Evolutionary conservation across 2,329 filamentous ascomycete genomes (phyloP).

Genomic region (Ophiostoma pallidulum): DNA sequence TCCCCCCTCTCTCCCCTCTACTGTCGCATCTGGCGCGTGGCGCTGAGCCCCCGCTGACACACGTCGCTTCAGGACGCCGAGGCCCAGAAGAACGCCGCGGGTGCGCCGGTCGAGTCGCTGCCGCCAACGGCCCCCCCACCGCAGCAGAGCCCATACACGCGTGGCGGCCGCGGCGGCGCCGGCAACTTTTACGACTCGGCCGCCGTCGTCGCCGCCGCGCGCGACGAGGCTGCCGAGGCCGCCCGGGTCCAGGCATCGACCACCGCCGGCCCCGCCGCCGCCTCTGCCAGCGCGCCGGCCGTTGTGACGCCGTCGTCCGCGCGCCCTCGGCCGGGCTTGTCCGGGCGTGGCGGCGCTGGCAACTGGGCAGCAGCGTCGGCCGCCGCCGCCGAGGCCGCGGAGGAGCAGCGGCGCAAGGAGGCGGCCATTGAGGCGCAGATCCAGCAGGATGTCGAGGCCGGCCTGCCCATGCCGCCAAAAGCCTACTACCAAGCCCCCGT

Average conservation of each 20-base stretch:
- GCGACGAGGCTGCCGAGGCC: conserved; percentile 27
- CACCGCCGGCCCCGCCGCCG: conserved; percentile 3
- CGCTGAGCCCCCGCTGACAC: no score
- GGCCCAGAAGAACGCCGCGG: conserved; percentile 24
- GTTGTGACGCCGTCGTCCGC: conserved; percentile 3
- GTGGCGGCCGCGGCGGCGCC: conserved; percentile 50
- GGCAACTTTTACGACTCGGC: conserved; percentile 46
- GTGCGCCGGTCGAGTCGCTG: not conserved
- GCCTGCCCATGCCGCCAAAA: conserved; percentile 36
- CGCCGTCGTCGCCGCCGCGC: conserved; percentile 25
- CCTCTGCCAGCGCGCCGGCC: conserved; percentile 21
- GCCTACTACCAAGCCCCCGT: conserved; percentile 26
- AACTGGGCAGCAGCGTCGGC: conserved; percentile 34
- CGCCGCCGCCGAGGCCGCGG: conserved; percentile 21
- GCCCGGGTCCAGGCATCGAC: conserved; percentile 17
- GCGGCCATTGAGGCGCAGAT: conserved; percentile 35
- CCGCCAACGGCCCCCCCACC: conserved; percentile 15
- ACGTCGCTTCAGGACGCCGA: conserved; percentile 28
- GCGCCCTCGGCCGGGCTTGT: conserved; percentile 19
- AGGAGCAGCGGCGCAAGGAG: conserved; percentile 24
- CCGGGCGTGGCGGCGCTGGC: conserved; percentile 49
- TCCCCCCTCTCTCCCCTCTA: not conserved
- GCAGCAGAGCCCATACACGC: conserved; percentile 25
- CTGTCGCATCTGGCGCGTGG: no score
- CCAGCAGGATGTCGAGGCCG: conserved; percentile 37